Conservation (phyloP, 2,329 filamentous ascomycete species). For the Claviceps capensis region DNA sequence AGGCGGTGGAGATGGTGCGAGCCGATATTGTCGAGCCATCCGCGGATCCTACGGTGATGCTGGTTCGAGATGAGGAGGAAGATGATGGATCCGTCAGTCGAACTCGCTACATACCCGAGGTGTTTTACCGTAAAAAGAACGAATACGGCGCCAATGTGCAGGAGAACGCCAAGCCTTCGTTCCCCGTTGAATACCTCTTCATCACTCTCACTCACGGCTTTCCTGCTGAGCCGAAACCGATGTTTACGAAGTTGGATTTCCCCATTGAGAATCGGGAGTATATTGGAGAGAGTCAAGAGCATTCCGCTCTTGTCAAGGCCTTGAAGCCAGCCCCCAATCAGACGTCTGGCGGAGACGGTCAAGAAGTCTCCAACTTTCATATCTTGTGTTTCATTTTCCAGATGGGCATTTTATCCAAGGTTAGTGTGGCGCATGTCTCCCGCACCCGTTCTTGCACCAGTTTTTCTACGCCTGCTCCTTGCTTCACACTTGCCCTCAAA, state of each 20-base stretch:
- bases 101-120: constrained; percentile 86
- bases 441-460: neutral
- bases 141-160: constrained; percentile 95
- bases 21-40: constrained; percentile 93
- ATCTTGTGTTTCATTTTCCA: constrained; percentile 75
- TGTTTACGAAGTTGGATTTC: constrained; percentile 64
- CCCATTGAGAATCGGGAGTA: constrained; percentile 84
- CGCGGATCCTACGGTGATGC: constrained; percentile 83
- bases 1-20: constrained; percentile 91
- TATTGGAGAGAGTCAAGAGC: constrained; percentile 75
- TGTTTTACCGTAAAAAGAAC: constrained; percentile 91
- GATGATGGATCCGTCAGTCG: constrained; percentile 55
- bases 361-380: constrained; percentile 83
- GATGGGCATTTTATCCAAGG: constrained; percentile 74
- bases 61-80: constrained; percentile 85
- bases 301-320: constrained; percentile 51
- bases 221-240: constrained; percentile 62
- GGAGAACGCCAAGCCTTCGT: constrained; percentile 90
- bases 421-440: constrained; percentile 26
- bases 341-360: constrained; percentile 46
- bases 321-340: constrained; percentile 49
- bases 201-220: constrained; percentile 96
- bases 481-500: neutral
- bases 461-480: neutral
- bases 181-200: constrained; percentile 91